Evolutionary conservation across 225 moss, liverwort and hornwort genomes (phyloP), one percentile per base, ranked within the genome.

Genomic region (Thuidium tamariscinum): DNA sequence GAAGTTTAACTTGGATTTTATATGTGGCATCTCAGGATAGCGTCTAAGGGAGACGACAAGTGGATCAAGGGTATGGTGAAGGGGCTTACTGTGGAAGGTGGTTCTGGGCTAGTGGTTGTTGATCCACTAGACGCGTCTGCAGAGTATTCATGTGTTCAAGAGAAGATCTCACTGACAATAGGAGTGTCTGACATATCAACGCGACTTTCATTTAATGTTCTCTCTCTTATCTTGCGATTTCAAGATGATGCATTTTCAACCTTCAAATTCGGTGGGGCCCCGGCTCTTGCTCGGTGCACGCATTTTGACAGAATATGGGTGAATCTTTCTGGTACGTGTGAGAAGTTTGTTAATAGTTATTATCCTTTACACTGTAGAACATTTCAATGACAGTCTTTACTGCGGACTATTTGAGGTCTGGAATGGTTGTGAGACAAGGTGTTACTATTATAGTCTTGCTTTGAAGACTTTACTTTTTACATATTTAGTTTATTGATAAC

Each of bases 261-360:
- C 55, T 97, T 98, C 86, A 92, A 93, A 55, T 92, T 97, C 75
- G 92, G 94, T 82, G 93, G 94, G 57, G 94, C 91, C 46, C 87
- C 92, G 81, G 92, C 95, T 87, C 93, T 97, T 84, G 87, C 95
- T 86, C 96, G 95, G 23, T 98, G 98, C 89, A 98, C 98, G 56
- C 98, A 98, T 81, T 98, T 98, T 75, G 98, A 98, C 89, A 94
- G 98, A 80, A 97, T 98, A 84, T 98, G 96, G 95, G 95, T 94
- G 79, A 93, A 94, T 79, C 39, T 78, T 46, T 94, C 94, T 44
- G 92, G 94, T 94, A 91, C 67, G 90, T 92, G n/a, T 59, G 82
- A 23, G 86, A 80, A 81, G 34, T 86, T 84, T 81, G 39, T 75
- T 86, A 12, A 49, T 61, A 39, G 23, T 68, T 83, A 69, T 86